Evolutionary conservation across 305 asterid genomes (phyloP), one percentile per base, ranked within the genome.

Genomic region (Petunia hybrid): DNA sequence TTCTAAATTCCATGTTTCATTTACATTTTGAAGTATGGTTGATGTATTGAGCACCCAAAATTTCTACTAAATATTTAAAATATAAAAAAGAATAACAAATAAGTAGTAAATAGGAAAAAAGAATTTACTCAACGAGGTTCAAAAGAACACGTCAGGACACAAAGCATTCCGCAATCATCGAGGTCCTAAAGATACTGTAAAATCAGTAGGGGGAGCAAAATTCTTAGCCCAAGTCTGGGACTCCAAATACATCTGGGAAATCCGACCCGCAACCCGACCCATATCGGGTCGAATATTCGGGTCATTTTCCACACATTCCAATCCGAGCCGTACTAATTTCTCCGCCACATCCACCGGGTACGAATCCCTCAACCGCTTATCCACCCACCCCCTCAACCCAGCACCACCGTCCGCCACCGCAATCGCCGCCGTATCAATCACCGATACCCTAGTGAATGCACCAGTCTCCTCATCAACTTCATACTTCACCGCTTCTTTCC

Each of bases 321-420:
- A 85, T 2, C 92, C 98, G 81, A 94, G 64, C 1, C 88, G 85
- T 1, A 89, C 79, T 86, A 94, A 43, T 73, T 87, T 94, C 91
- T 88, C 98, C 75, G 82, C 98, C 83, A 91, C 98, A 77, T 91
- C 97, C 85, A 92, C 97, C 39, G 99, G 99, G 9, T 86, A 95
- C 5, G 98, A 95, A 61, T 95, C 99, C 80, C 85, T 91, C 92
- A 95, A 51, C 88, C 97, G 88, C 91, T 78, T 84, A 43, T 95
- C 99, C 81, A 90, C 92, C 97, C 98, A 95, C 56, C 82, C 74
- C 87, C 99, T 84, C 83, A 94, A 80, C 81, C 94, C 93, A 1
- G 88, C 94, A 8, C 87, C 91, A 8, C 91, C 96, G 35, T 71
- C 90, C 79, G 84, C 88, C 43, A 91, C 93, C 84, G 81, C 88